Evolutionary conservation across 2,329 filamentous ascomycete genomes (phyloP), one percentile per base, ranked within the genome.

Genomic region (Fusarium proliferatum): DNA sequence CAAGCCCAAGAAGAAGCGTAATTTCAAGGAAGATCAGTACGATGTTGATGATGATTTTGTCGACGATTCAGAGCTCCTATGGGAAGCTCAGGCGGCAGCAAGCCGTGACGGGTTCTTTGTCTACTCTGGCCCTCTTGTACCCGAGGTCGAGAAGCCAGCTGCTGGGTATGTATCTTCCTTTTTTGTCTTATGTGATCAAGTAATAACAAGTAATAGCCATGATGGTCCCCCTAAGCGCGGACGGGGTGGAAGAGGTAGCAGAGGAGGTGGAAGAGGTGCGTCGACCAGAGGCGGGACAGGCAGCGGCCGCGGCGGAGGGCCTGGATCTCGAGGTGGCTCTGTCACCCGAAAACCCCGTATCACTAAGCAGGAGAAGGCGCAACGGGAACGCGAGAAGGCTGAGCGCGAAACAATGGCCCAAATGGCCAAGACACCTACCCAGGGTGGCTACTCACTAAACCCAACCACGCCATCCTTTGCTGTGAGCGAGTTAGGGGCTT

Each of bases 51-150:
- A 95, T 78, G 93, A 92, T 60, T 96, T 96, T 82, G 90, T 96
- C 63, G 96, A 99, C 78, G 96, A 99, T 80, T 97, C 95, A 3
- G 96, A 99, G 81, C 83, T 98, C 79, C 88, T 97, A 2, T 98
- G 96, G 96, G 94, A 98, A 82, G 94, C 97, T 79, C 94, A 97
- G 80, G 96, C 96, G 11, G 95, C 96, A 9, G 95, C 96, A 52
- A 96, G 94, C 75, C 94, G 96, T 76, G 96, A 98, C 80, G 96
- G 96, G 2, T 99, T 98, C 85, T 99, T 98, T 81, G 96, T 99
- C 3, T 99, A 98, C 83, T 97, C 94, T 69, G 96, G 96, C 7
- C 96, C 96, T 13, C 86, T 99, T 52, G 89, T 98, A 28, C 93
- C 93, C 9, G 95, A 97, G 82, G 93, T 92, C 28, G 93, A 97